Base-by-base conservation (phyloP, 352 stramenopile genomes). In the Globisporangium nagaii region DNA sequence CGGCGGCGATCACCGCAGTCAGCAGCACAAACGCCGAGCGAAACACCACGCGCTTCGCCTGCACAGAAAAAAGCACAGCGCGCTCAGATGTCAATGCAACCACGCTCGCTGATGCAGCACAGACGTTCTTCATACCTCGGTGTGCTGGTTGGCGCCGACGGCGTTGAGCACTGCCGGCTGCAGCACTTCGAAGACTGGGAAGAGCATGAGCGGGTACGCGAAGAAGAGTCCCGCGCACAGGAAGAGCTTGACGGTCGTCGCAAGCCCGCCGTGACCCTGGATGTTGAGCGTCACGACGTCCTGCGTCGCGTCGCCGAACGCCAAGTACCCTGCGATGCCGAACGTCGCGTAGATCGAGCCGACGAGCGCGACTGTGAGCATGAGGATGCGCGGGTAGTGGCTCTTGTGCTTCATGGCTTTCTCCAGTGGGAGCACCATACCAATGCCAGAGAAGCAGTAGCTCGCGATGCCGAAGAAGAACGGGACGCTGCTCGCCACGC, bases 131-230 rank as follows among this genome's bases (percentile, higher is more conserved):
- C 24, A 4, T 42, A 31, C 36, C 37, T 47, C 41, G 4, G 19
- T 4, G 36, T 47, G 28, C 27, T 40, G 30, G 12, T 42, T 13
- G 9, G 28, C 20, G 15, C 37, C 27, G 20, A 25, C 47, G 22
- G 19, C 28, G 1, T 35, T 42, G 36, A 70, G 42, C 37, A 63
- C 53, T 19, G 51, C 46, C 10, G 57, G 53, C 46, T 79, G 57
- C 4, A 80, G 46, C 24, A 77, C 59, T 44, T 68, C 71, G 60
- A 80, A 86, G 11, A 89, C 81, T 2, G 85, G 85, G 67, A 93
- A 88, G 62, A 95, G 88, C 85, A 93, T 93, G 28, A 95, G 70
- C 28, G 85, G 85, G 54, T 86, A 93, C 32, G 85, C 89, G 19
- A 90, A 75, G 52, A 93, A 90, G 3, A 95, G 59, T 2, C 74